phyloP scores from a whole-genome alignment of 1,284 basidiomycete species.

The Papiliotrema flavescens region DNA sequence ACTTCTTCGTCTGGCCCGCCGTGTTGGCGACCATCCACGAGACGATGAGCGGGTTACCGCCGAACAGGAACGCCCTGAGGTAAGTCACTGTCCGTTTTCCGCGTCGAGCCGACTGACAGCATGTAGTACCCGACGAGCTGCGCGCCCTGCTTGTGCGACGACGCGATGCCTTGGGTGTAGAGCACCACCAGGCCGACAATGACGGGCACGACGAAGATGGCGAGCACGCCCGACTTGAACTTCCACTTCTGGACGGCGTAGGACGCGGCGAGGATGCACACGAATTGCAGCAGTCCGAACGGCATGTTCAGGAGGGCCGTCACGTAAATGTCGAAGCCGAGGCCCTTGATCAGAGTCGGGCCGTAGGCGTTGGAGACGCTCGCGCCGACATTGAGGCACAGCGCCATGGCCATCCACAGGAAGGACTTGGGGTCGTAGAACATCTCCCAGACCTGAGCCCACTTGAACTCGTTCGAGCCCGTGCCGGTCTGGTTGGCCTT shows the following conservation, averaged over 20 bases:
- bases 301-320: conserved; percentile 49
- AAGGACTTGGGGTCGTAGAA: conserved; percentile 45
- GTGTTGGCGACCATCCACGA: conserved; percentile 50
- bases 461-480: conserved; percentile 43
- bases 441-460: conserved; percentile 44
- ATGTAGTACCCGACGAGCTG: conserved; percentile 48
- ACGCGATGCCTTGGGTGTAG: conserved; percentile 15
- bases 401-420: conserved; percentile 41
- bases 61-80: conserved; percentile 47
- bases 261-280: conserved; percentile 34
- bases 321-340: conserved; percentile 37
- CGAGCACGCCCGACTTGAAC: conserved; percentile 39
- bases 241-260: conserved; percentile 35
- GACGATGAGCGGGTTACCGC: conserved; percentile 46
- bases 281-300: conserved; percentile 43
- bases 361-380: conserved; percentile 39
- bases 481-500: conserved; percentile 49
- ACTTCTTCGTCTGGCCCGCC: conserved; percentile 50
- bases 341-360: conserved; percentile 33
- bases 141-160: conserved; percentile 21
- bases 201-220: conserved; percentile 34
- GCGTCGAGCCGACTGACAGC: too few relatives aligned
- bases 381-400: conserved; percentile 43
- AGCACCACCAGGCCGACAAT: conserved; percentile 42
- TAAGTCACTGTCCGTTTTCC: too few relatives aligned